Percentiles rank a stretch among this genome's conserved stretches.
Evolutionary conservation across 495 filamentous ascomycete species (phyloP).

Genomic region (Penicillium alfredii): DNA sequence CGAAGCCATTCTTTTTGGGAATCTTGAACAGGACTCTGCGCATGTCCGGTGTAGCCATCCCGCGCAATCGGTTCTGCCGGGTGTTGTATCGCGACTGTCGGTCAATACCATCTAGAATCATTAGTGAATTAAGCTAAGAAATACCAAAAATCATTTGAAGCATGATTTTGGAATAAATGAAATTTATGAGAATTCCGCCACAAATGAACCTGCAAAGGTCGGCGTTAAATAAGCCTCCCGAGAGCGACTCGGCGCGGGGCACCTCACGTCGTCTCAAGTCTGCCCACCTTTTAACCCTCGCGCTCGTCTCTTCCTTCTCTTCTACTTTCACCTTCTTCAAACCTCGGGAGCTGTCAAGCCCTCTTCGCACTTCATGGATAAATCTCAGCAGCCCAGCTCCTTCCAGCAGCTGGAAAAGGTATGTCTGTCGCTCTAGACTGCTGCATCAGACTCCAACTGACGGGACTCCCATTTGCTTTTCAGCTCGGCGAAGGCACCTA

Average conservation of each 20-base stretch:
- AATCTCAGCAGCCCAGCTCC: constrained; percentile 82
- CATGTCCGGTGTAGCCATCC: constrained; percentile 37
- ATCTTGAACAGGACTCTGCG: constrained; percentile 23
- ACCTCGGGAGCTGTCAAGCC: constrained; percentile 9
- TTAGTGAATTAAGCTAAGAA: too few relatives aligned
- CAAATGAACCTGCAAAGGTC: too few relatives aligned
- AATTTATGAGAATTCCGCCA: too few relatives aligned
- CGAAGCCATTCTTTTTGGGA: constrained; percentile 61
- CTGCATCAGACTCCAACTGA: constrained; percentile 10
- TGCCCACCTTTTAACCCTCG: too few relatives aligned
- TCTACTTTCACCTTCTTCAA: constrained; percentile 13
- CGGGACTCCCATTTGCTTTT: constrained; percentile 9
- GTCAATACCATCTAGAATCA: constrained; percentile 8
- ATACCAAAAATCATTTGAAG: too few relatives aligned
- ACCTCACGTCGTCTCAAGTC: too few relatives aligned
- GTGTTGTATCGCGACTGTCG: constrained; percentile 30
- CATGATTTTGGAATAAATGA: too few relatives aligned
- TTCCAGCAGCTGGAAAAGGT: constrained; percentile 98
- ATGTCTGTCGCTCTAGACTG: constrained; percentile 5
- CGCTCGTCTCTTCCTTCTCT: constrained; percentile 28
- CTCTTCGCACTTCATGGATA: constrained; percentile 60
- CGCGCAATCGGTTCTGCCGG: constrained; percentile 33
- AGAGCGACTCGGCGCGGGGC: too few relatives aligned
- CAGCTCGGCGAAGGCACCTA: constrained; percentile 96
- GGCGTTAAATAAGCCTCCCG: too few relatives aligned